phyloP scores from a whole-genome alignment of 2,329 filamentous ascomycete genomes.

The Alternaria solani region DNA sequence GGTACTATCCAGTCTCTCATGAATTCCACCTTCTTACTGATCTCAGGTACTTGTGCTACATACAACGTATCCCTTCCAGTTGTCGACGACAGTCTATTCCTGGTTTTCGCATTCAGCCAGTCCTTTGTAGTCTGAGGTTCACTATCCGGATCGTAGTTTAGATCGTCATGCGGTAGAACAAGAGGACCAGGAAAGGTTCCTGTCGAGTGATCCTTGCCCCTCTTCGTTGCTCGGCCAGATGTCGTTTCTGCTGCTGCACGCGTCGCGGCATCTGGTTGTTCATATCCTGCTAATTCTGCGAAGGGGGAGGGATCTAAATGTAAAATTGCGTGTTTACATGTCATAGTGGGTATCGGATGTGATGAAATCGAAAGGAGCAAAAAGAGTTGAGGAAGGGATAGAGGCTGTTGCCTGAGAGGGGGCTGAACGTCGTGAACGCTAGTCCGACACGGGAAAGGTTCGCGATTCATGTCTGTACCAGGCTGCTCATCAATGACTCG shows the following conservation, averaged over 20 bases:
- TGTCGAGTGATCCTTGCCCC: constrained; percentile 10
- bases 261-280: constrained; percentile 32
- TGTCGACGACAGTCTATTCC: constrained; percentile 59
- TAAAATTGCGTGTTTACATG: constrained; percentile 13
- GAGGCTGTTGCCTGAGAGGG: not conserved
- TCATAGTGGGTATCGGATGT: not conserved
- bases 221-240: constrained; percentile 12
- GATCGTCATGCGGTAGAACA: constrained; percentile 66
- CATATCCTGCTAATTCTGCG: constrained; percentile 47
- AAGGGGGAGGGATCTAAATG: constrained; percentile 44
- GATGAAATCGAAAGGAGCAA: not conserved
- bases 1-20: constrained; percentile 55
- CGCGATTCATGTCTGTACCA: not conserved
- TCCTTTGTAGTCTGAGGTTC: constrained; percentile 62
- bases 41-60: constrained; percentile 57
- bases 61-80: constrained; percentile 61
- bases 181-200: constrained; percentile 65
- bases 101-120: constrained; percentile 55
- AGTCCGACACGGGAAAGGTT: not conserved
- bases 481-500: not conserved
- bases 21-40: constrained; percentile 48
- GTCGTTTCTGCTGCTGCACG: constrained; percentile 34
- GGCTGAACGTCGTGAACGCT: not conserved
- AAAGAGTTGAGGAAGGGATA: not conserved
- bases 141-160: constrained; percentile 62